Base-by-base conservation (phyloP, 139 green algal genomes). In the Closterium sp. region DNA sequence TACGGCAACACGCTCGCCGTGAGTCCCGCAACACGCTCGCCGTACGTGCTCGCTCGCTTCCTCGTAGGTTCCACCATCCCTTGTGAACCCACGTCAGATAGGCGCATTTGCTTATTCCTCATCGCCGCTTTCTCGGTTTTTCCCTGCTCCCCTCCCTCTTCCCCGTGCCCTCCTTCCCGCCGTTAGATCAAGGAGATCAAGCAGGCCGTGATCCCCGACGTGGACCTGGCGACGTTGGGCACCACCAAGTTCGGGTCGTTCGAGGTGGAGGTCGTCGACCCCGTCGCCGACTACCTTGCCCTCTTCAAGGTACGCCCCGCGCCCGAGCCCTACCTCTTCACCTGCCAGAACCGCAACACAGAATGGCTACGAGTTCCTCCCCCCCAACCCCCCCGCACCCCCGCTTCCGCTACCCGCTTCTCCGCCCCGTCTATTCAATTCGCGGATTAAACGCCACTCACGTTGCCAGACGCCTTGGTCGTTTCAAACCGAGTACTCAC, bases 211-310 rank as follows among this genome's bases (percentile, higher is more conserved):
- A 97, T 99, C 64, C 96, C 97, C 0, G 98, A 99, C 85, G 95
- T 99, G 0, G 97, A 99, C 95, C 96, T 99, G 31, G 93, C 90
- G 93, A 97, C 96, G 91, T 84, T 98, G 34, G 94, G 96, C 93
- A 96, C 93, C 28, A 94, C 89, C 89, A 96, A 92, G 33, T 98
- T 98, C 94, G 97, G 97, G 28, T 91, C 92, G 91, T 99, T 99
- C 94, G 96, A 97, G 94, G 97, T 99, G 33, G 98, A 99, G 95
- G 97, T 99, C 30, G 95, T 99, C 84, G 97, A 98, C 95, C 94
- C 96, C 25, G 96, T 98, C 64, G 95, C 94, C 6, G 98, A 99
- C 94, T 99, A 99, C 96, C 94, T 99, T 93, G 95, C 94, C 32
- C 95, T 95, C 1, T n/a, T 94, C 30, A 85, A 94, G 92, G 92